A percentile compares a stretch with the other conserved stretches of the same genome.
phyloP scores from a whole-genome alignment of 345 rosid genomes.

The Turnera subulata region DNA sequence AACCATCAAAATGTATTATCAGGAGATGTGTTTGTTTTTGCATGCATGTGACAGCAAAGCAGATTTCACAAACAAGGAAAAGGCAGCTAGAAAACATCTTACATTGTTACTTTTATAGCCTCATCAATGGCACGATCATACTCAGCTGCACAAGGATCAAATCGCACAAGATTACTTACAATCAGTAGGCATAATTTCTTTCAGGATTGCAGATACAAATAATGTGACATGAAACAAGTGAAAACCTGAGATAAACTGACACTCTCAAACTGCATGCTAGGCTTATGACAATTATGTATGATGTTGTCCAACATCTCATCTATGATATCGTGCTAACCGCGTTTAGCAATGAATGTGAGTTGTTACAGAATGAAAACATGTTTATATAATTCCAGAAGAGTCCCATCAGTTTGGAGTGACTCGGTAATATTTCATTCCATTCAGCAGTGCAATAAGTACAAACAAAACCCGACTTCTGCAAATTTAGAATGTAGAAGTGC shows the following conservation, averaged over 20 bases:
- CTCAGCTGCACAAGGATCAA: conserved; percentile 46
- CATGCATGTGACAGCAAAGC: conserved; percentile 1
- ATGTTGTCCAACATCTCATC: no score
- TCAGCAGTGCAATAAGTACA: not conserved
- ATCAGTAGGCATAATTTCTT: not conserved
- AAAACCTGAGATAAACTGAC: no score
- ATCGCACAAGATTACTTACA: not conserved
- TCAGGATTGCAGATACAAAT: no score
- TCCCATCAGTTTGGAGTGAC: not conserved
- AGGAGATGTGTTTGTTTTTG: no score
- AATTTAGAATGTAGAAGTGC: conserved; percentile 6
- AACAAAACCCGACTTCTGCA: not conserved
- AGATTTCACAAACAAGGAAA: not conserved
- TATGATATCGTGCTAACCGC: no score
- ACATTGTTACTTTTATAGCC: conserved; percentile 59
- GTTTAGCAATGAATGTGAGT: no score
- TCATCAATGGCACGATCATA: conserved; percentile 68
- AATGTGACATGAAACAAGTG: not conserved
- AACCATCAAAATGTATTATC: no score
- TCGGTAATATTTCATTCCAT: not conserved
- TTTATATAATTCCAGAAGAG: no score
- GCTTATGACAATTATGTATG: no score
- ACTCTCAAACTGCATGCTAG: no score
- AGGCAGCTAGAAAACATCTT: conserved; percentile 32
- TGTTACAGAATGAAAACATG: no score